phyloP scores from a whole-genome alignment of 768 basidiomycete genomes.

The Agrocybe chaxingu region DNA sequence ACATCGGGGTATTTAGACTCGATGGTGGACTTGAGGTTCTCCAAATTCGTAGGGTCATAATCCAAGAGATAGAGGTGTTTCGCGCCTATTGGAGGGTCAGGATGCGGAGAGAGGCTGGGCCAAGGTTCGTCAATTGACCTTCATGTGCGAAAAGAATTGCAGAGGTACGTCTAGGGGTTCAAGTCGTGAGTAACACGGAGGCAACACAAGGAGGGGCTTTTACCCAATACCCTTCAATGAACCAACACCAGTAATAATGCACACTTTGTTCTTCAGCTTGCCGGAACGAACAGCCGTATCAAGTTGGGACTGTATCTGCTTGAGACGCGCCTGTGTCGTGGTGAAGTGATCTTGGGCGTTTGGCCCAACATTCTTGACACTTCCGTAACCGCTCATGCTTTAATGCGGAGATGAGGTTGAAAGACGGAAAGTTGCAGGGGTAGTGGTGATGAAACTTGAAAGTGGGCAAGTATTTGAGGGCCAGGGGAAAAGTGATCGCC shows the following conservation, averaged over 20 bases:
- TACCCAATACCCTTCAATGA: slow-evolving; percentile 90
- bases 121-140: slow-evolving; percentile 39
- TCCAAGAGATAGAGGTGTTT: slow-evolving; percentile 75
- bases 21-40: slow-evolving; percentile 68
- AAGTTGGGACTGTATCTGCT: slow-evolving; percentile 69
- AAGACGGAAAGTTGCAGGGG: not conserved
- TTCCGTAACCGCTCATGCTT: slow-evolving; percentile 34
- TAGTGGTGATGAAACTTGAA: too few relatives aligned
- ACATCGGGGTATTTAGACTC: slow-evolving; percentile 69
- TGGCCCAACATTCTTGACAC: slow-evolving; percentile 23
- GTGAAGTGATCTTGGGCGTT: slow-evolving; percentile 51
- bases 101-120: not conserved
- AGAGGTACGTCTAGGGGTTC: slow-evolving; percentile 55
- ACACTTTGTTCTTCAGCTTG: slow-evolving; percentile 74
- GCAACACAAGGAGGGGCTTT: slow-evolving; percentile 15
- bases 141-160: slow-evolving; percentile 77
- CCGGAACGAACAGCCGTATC: slow-evolving; percentile 45
- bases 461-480: too few relatives aligned
- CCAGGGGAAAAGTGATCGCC: too few relatives aligned
- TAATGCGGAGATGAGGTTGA: slow-evolving; percentile 1
- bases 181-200: slow-evolving; percentile 2
- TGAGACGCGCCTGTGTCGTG: slow-evolving; percentile 61
- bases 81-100: slow-evolving; percentile 48
- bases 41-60: slow-evolving; percentile 64
- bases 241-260: slow-evolving; percentile 84